phyloP scores from a whole-genome alignment of 768 basidiomycete species.

The Hygrophoropsis aurantiaca region DNA sequence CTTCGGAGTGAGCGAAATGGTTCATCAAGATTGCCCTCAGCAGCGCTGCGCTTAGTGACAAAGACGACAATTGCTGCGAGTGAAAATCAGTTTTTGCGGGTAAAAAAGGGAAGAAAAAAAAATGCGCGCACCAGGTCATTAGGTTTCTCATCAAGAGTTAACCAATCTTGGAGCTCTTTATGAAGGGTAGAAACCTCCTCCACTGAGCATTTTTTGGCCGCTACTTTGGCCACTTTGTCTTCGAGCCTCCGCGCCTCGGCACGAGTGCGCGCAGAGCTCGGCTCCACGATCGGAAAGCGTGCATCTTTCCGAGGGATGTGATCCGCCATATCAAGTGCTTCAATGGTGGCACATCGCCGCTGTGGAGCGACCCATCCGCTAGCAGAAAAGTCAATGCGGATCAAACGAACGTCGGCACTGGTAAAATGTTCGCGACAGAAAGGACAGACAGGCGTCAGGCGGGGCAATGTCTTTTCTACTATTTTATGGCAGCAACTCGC shows the following conservation, averaged over 20 bases:
- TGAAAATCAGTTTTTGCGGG: conserved; percentile 8
- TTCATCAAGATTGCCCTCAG: conserved; percentile 83
- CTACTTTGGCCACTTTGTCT: conserved; percentile 75
- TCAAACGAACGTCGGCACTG: conserved; percentile 64
- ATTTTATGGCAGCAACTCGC: conserved; percentile 76
- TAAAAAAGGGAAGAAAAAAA: conserved; percentile 11
- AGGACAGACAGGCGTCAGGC: conserved; percentile 74
- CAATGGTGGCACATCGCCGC: conserved; percentile 50
- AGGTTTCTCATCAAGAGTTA: conserved; percentile 56
- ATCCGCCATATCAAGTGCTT: conserved; percentile 39
- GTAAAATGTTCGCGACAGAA: conserved; percentile 81
- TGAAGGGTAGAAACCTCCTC: conserved; percentile 80
- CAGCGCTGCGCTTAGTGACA: conserved; percentile 74
- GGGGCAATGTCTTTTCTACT: conserved; percentile 74
- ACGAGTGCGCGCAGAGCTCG: conserved; percentile 38
- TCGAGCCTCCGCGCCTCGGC: conserved; percentile 69
- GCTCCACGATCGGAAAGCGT: conserved; percentile 47
- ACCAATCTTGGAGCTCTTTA: conserved; percentile 77
- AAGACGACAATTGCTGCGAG: conserved; percentile 54
- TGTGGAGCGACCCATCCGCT: conserved; percentile 71
- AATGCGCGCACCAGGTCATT: conserved; percentile 61
- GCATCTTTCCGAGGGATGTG: conserved; percentile 48
- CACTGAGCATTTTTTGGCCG: conserved; percentile 83
- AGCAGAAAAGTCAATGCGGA: conserved; percentile 74
- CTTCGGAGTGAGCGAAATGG: conserved; percentile 77